Evolutionary conservation across 345 rosid genomes (phyloP).

Genomic region (Acer saccharum): DNA sequence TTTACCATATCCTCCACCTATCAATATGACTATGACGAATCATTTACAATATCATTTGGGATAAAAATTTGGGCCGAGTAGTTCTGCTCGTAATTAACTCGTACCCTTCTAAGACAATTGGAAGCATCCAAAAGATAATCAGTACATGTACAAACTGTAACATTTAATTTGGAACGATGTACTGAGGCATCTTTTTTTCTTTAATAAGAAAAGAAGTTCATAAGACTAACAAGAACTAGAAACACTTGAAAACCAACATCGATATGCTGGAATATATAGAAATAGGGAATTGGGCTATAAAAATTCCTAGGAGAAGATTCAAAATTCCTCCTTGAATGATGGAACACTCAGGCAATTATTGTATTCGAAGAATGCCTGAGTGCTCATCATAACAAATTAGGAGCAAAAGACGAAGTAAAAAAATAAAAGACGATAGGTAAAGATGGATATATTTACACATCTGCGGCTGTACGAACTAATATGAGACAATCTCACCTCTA

Average conservation of each 20-base stretch:
- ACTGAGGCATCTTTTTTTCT: not conserved
- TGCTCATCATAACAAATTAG: constrained; percentile 17
- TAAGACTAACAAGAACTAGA: not conserved
- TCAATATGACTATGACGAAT: not conserved
- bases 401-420: constrained; percentile 9
- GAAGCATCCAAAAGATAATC: not conserved
- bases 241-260: constrained; percentile 1
- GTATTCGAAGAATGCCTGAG: constrained; percentile 14
- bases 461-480: constrained; percentile 24
- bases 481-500: constrained; percentile 5
- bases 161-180: not conserved
- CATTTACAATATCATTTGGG: not conserved
- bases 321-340: constrained; percentile 30
- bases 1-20: not conserved
- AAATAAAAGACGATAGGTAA: not conserved
- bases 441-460: constrained; percentile 31
- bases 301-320: constrained; percentile 20
- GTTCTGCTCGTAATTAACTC: not conserved
- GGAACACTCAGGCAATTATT: constrained; percentile 26
- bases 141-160: not conserved
- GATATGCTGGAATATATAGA: not conserved
- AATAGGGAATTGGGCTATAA: not conserved
- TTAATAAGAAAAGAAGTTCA: not conserved
- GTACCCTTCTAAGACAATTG: not conserved
- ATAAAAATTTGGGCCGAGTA: not conserved